Evolutionary conservation across 2,329 filamentous ascomycete genomes (phyloP).

Genomic region (Penicillium frequentans): DNA sequence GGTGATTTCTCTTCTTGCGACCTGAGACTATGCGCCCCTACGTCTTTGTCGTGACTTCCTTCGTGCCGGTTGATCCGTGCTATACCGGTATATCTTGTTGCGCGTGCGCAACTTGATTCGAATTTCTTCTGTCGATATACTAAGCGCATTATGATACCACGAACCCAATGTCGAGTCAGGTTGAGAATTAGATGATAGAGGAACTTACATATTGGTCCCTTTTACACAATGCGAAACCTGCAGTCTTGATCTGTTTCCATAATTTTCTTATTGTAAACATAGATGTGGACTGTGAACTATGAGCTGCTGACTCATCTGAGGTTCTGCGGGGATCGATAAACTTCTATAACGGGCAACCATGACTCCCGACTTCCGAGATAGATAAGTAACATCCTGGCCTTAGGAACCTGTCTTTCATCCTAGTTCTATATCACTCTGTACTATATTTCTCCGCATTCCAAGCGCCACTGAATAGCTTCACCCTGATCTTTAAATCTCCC

Average conservation of each 20-base stretch:
- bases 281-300: not conserved
- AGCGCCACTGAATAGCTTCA: conserved; percentile 1
- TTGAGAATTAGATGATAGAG: conserved; percentile 18
- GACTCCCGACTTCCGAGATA: not conserved
- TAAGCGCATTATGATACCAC: conserved; percentile 34
- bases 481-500: not conserved
- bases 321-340: conserved; percentile 37
- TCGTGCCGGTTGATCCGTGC: not conserved
- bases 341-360: conserved; percentile 27
- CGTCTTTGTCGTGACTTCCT: not conserved
- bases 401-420: too few species aligned
- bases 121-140: conserved; percentile 8
- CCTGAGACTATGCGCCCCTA: not conserved
- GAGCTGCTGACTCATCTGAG: conserved; percentile 24
- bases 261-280: not conserved
- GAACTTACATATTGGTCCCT: conserved; percentile 8
- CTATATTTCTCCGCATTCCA: not conserved
- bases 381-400: not conserved
- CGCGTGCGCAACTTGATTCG: not conserved
- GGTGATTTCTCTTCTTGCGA: not conserved
- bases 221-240: conserved; percentile 16
- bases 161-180: conserved; percentile 19
- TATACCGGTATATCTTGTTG: not conserved
- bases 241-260: not conserved
- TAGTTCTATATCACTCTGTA: not conserved